Base-by-base conservation (phyloP, 352 stramenopile species). In the Pythium utonaiense region DNA sequence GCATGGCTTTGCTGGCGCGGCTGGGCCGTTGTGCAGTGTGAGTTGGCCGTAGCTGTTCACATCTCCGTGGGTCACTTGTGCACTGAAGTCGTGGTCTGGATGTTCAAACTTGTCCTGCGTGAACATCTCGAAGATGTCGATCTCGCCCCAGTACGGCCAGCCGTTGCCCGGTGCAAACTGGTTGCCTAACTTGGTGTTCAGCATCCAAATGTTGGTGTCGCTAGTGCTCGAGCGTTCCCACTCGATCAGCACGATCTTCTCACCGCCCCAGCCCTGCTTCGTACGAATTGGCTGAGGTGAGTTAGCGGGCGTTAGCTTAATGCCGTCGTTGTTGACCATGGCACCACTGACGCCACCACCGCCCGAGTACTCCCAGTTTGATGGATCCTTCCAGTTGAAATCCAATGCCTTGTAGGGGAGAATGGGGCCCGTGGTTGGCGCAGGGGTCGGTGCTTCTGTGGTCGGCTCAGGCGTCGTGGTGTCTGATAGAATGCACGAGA, bases 101-200 rank as follows among this genome's bases (percentile, higher is more conserved):
- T 68, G 67, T 44, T 67, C 55, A 3, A 55, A 27, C 13, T 67
- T 62, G 60, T 92, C 78, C 53, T 89, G 78, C 31, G 76, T 88
- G 60, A 92, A 92, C 82, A 92, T 92, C 65, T 92, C 82, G 47
- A 92, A 92, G 27, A 92, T 80, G 50, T 92, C 82, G 44, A 89
- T 66, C 61, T 92, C 82, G 25, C 82, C 82, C 69, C 73, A 89
- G 67, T 88, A 85, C 13, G 82, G 80, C 82, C 80, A 92, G 56
- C 77, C 77, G 36, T 86, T 85, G 51, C 56, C 66, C 17, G 54
- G 64, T 21, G 30, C 73, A 49, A 92, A 92, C 62, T 92, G 82
- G 50, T 67, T 62, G 54, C 74, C 9, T n/a, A 92, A 53, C 65
- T 85, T 85, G 5, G 78, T 92, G 67, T 89, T 89, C 27, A 92